Conservation (phyloP, 257 asterid genomes). For the Solanum acaule region DNA sequence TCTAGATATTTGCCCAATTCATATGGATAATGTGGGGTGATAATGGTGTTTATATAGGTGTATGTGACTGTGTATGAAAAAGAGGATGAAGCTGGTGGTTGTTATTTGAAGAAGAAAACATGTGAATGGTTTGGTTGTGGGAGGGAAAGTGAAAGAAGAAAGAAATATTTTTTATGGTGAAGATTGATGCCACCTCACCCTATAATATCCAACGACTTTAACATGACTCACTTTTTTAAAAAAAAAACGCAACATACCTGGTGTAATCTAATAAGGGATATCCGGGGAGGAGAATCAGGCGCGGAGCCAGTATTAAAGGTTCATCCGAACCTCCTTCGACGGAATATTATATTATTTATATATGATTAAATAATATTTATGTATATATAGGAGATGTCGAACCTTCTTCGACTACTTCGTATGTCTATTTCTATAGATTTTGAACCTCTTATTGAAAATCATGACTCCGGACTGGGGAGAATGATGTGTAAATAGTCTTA, state of each 20-base stretch:
- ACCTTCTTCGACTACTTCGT: fast-evolving
- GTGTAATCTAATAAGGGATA: no score
- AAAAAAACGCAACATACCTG: no score
- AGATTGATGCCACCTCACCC: neutral
- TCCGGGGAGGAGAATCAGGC: no score
- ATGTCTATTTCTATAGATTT: no score
- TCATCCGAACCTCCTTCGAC: no score
- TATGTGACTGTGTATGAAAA: neutral
- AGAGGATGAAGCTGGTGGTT: slow-evolving; percentile 9
- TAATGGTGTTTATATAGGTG: neutral
- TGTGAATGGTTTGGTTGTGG: neutral
- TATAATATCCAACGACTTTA: neutral
- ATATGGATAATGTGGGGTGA: neutral
- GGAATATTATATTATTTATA: no score
- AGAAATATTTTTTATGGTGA: neutral
- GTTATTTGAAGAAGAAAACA: neutral
- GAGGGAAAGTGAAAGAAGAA: neutral
- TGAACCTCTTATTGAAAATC: no score
- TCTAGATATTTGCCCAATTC: neutral
- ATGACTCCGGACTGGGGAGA: no score
- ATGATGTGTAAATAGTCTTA: neutral
- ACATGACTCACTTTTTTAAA: neutral
- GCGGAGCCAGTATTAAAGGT: no score
- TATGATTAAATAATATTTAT: no score
- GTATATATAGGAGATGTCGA: no score